Evolutionary conservation across 768 basidiomycete species (phyloP).

Genomic region (Hypholoma sublateritium): DNA sequence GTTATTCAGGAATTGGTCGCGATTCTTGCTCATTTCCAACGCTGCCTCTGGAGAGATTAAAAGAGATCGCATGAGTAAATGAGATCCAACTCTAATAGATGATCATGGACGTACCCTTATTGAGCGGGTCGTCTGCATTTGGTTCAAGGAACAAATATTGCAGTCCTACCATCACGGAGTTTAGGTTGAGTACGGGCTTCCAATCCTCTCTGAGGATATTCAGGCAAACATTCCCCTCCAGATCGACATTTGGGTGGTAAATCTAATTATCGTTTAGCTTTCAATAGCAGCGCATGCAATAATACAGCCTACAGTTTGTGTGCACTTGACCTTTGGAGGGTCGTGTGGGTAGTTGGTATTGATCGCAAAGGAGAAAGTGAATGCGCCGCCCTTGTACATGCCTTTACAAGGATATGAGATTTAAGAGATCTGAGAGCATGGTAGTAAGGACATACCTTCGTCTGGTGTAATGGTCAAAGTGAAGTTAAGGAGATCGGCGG

Average conservation of each 20-base stretch:
- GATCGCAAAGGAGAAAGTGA: slow-evolving; percentile 93
- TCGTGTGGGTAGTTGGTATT: slow-evolving; percentile 99
- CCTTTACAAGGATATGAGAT: slow-evolving; percentile 45
- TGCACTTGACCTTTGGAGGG: slow-evolving; percentile 98
- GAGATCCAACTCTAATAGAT: neutral
- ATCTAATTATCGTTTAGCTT: slow-evolving; percentile 53
- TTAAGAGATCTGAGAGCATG: neutral
- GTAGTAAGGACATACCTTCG: slow-evolving; percentile 63
- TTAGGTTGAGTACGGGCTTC: slow-evolving; percentile 98
- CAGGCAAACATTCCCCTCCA: slow-evolving; percentile 97
- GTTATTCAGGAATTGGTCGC: slow-evolving; percentile 80
- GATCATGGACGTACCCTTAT: slow-evolving; percentile 72
- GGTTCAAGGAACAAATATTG: slow-evolving; percentile 99
- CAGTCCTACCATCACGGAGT: slow-evolving; percentile 96
- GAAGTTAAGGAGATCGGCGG: slow-evolving; percentile 94
- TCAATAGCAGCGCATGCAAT: neutral
- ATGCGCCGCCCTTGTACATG: slow-evolving; percentile 97
- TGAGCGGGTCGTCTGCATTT: slow-evolving; percentile 96
- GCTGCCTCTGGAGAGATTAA: slow-evolving; percentile 75
- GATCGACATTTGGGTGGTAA: slow-evolving; percentile 98
- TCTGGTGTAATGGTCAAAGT: slow-evolving; percentile 93
- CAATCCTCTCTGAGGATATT: slow-evolving; percentile 99
- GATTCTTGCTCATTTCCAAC: slow-evolving; percentile 86
- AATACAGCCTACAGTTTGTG: slow-evolving; percentile 68
- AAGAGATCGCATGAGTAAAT: slow-evolving; percentile 1